phyloP scores from a whole-genome alignment of 306 rosid genomes.

The Ormosia emarginata region DNA sequence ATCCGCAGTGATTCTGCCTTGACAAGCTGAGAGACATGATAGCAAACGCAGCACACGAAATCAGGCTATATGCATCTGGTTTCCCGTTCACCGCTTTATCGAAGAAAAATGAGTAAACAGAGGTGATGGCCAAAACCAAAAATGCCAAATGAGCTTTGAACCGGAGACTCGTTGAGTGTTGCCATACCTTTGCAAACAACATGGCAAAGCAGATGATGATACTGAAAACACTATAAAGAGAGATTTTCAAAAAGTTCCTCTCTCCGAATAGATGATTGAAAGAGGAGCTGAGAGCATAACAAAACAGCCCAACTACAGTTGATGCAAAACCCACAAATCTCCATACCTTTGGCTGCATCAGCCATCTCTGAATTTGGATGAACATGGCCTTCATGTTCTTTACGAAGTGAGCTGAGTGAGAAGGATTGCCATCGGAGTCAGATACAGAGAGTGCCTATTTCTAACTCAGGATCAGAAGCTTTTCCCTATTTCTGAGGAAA shows the following conservation, averaged over 20 bases:
- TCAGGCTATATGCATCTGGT: not conserved
- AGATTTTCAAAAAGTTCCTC: not conserved
- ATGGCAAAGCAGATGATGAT: not conserved
- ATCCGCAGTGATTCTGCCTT: not conserved
- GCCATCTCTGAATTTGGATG: not conserved
- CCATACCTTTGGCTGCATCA: not conserved
- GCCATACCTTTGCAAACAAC: not conserved
- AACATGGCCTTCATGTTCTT: not conserved
- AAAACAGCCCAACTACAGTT: not conserved
- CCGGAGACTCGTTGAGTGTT: not conserved
- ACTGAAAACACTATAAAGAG: not conserved
- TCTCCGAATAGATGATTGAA: not conserved
- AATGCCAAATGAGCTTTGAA: not conserved
- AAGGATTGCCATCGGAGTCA: too few relatives aligned
- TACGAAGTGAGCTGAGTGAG: too few relatives aligned
- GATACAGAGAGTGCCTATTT: too few relatives aligned
- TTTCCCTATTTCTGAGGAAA: too few relatives aligned
- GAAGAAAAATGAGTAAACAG: not conserved
- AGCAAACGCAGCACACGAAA: slow-evolving; percentile 4
- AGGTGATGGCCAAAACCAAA: not conserved
- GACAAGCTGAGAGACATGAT: not conserved
- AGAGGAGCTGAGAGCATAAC: slow-evolving; percentile 10
- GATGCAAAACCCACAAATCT: not conserved
- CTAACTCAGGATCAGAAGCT: too few relatives aligned
- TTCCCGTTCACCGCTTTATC: not conserved